Evolutionary conservation across 2,329 filamentous ascomycete species (phyloP), one percentile per base, ranked within the genome.

Genomic region (Cercospora canescens): DNA sequence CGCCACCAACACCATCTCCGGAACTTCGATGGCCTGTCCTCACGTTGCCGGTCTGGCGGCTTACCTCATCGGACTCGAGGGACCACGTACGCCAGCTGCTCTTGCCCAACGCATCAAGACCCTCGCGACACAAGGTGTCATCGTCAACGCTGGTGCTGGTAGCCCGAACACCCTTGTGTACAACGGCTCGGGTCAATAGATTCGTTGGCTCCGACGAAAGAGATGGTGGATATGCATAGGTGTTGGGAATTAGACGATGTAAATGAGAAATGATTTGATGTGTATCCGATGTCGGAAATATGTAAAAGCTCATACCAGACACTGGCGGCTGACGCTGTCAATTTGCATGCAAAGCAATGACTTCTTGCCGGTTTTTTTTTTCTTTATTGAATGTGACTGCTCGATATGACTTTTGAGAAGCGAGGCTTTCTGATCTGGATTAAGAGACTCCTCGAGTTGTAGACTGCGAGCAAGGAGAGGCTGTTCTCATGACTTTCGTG

Each of bases 21-120:
- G 88, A 30, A 90, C 88, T 5, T 87, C 83, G 37, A 89, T 89
- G 87, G 88, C 89, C 28, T 84, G 84, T 28, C 89, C 89, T 1
- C 89, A 91, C 75, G 83, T 91, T 61, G 85, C 87, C 54, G 90
- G 90, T 56, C 81, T 92, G 4, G 79, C 56, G 61, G 88, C 88
- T 30, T 92, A 91, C 78, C 79, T 92, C 35, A 88, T 91, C 80
- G 78, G 78, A 18, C 76, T 85, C 11, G 79, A 84, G 64, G 77
- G 77, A 1, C 75, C 80, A 65, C 76, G 67, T 50, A 79, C 78
- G 12, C 83, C 85, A 0, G 76, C 37, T 11, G 67, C 60, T 30
- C 81, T 88, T 26, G 82, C 81, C 71, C 54, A 74, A 60, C 82
- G 82, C 71, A 81, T 88, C 69, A 74, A 78, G 70, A 72, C 75